phyloP scores from a whole-genome alignment of 768 basidiomycete genomes.

The Mycena venus region DNA sequence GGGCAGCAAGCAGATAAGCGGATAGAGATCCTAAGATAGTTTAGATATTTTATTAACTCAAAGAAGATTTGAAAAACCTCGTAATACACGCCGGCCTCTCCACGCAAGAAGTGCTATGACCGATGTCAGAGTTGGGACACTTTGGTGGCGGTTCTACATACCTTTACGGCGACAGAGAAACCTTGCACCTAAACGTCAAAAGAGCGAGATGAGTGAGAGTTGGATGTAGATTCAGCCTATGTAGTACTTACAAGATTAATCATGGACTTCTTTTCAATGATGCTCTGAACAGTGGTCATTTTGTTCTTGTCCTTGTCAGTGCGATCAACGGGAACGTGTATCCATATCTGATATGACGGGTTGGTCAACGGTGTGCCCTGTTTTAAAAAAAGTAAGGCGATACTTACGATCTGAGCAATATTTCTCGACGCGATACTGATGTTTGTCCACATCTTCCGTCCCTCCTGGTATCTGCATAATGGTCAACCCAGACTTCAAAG shows the following conservation, averaged over 20 bases:
- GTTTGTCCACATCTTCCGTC: slow-evolving; percentile 79
- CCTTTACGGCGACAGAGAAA: slow-evolving; percentile 77
- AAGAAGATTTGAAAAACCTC: too few species aligned
- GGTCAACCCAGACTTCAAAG: not conserved
- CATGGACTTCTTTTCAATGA: slow-evolving; percentile 84
- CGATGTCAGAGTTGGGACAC: not conserved
- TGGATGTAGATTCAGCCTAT: not conserved
- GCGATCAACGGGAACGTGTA: slow-evolving; percentile 64
- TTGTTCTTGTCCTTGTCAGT: slow-evolving; percentile 46
- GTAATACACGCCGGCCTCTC: slow-evolving; percentile 79
- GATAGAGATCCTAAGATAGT: slow-evolving; percentile 82
- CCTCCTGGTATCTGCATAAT: slow-evolving; percentile 69
- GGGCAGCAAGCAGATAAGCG: slow-evolving; percentile 77
- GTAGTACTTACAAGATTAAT: slow-evolving; percentile 75
- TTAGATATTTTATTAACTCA: too few species aligned
- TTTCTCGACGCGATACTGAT: slow-evolving; percentile 66
- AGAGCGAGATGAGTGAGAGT: not conserved
- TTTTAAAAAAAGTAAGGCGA: slow-evolving; percentile 13
- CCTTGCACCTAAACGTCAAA: slow-evolving; percentile 68
- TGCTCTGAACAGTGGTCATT: slow-evolving; percentile 53
- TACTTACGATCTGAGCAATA: slow-evolving; percentile 68
- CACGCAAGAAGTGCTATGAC: slow-evolving; percentile 69
- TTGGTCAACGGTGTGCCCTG: not conserved
- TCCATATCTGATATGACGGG: slow-evolving; percentile 60
- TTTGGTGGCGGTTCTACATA: slow-evolving; percentile 33